These are phyloP conservation scores for Caloboletus firmus DNA, from an alignment of 1,284 basidiomycete genomes.

Conservation along the genomic window DNA sequence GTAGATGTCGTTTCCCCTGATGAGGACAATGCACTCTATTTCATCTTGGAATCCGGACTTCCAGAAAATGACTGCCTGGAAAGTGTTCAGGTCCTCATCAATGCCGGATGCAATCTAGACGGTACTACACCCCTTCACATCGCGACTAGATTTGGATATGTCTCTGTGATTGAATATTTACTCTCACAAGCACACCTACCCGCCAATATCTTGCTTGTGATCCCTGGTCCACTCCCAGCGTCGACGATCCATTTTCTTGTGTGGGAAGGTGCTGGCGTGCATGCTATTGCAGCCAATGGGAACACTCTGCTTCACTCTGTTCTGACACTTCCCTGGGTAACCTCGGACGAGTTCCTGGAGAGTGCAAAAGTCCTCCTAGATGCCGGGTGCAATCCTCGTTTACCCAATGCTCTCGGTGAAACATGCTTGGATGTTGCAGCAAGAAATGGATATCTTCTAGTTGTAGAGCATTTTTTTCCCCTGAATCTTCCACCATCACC, in stretches of 20 bases:
- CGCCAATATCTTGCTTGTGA: not conserved
- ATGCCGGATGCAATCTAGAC: not conserved
- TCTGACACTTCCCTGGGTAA: not conserved
- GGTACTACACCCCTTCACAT: not conserved
- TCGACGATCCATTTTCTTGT: not conserved
- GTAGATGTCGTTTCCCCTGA: not conserved
- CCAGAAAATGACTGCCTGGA: not conserved
- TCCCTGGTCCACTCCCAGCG: no score
- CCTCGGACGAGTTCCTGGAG: not conserved
- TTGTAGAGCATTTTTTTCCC: not conserved
- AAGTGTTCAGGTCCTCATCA: not conserved
- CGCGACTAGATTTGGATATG: not conserved
- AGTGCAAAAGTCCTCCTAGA: not conserved
- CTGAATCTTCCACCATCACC: not conserved
- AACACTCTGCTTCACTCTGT: not conserved
- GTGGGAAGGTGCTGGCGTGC: not conserved
- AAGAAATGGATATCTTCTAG: not conserved
- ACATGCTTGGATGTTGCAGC: not conserved
- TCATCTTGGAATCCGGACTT: not conserved
- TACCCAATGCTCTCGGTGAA: not conserved
- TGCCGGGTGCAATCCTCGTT: not conserved
- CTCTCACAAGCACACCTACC: not conserved
- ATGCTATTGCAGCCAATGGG: not conserved
- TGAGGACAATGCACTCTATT: not conserved
- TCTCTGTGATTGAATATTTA: not conserved